Evolutionary conservation across 306 rosid species (phyloP), one percentile per base, ranked within the genome.

Genomic region (Glycine tomentella): DNA sequence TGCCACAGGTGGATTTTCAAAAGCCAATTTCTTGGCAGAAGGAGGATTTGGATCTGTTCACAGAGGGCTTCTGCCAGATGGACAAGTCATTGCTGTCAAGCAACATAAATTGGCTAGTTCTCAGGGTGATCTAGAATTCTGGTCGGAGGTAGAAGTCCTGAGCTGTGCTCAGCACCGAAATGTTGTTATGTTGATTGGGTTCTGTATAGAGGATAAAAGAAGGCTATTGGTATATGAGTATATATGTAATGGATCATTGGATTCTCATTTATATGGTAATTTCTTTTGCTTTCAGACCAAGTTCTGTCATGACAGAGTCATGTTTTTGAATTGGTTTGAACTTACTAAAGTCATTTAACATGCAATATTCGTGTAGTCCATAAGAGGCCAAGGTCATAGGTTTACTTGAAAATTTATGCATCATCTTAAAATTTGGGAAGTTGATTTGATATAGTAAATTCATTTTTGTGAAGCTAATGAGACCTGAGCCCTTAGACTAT

Each of bases 1-100:
- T 71, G 98, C 99, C 53, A 96, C 99, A 0, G 91, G 97, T 81
- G 98, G 99, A 55, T 96, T 96, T 87, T 93, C 99, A 0, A 84
- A 89, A 77, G 91, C 91, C 78, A 96, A 96, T 83, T 96, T 96
- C 90, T 88, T 96, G 90, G 99, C 99, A 6, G 98, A 96, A 86
- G 99, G 99, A 81, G 99, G 99, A 72, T 96, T 76, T 80, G 99
- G 99, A 52, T 96, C 98, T 33, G 99, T 96, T 81, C 98, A 96
- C 83, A 80, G 99, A 87, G 99, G 99, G 72, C 79, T 89, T 64
- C 84, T 96, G 40, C 96, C 97, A 4, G 98, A 96, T 64, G 99
- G 97, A 49, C 98, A 96, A 87, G 92, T 90, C 56, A 90, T 96
- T 70, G 99, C 99, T 77, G 99, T 96, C 75, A 96, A 96, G 91